Conservation (phyloP, 2,329 filamentous ascomycete species). For the Stagonosporopsis vannaccii region DNA sequence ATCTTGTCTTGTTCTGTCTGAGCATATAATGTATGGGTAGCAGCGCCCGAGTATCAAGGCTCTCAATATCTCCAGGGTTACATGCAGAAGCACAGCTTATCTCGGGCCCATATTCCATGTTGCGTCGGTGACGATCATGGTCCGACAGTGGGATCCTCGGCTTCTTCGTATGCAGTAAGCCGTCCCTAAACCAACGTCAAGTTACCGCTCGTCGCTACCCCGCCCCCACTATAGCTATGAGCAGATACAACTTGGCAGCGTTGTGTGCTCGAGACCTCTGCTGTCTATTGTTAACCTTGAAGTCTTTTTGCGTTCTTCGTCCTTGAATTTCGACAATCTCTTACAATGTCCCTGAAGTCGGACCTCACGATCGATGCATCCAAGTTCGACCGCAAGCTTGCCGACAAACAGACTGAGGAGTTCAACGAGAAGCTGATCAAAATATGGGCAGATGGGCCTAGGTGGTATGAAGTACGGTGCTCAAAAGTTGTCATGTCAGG, state of each 20-base stretch:
- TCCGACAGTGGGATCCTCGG: constrained; percentile 17
- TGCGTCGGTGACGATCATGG: neutral
- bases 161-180: constrained; percentile 25
- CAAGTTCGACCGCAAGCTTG: constrained; percentile 54
- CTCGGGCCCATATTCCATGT: constrained; percentile 5
- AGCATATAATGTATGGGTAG: neutral
- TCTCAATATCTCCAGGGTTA: neutral
- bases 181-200: constrained; percentile 14
- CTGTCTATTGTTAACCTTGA: neutral
- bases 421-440: constrained; percentile 56
- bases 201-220: constrained; percentile 23
- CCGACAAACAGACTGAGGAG: constrained; percentile 51
- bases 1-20: neutral
- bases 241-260: neutral
- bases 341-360: constrained; percentile 39
- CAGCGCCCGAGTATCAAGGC: neutral
- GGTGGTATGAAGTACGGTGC: constrained; percentile 59
- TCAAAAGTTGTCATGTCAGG: neutral
- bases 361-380: constrained; percentile 53
- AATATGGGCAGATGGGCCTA: constrained; percentile 53
- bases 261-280: neutral
- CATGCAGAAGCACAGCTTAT: constrained; percentile 7
- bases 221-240: constrained; percentile 21
- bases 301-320: neutral
- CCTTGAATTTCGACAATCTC: neutral